These are phyloP conservation scores for Aspergillus brasiliensis DNA, from an alignment of 2,329 filamentous ascomycete genomes.

Conservation along the genomic window DNA sequence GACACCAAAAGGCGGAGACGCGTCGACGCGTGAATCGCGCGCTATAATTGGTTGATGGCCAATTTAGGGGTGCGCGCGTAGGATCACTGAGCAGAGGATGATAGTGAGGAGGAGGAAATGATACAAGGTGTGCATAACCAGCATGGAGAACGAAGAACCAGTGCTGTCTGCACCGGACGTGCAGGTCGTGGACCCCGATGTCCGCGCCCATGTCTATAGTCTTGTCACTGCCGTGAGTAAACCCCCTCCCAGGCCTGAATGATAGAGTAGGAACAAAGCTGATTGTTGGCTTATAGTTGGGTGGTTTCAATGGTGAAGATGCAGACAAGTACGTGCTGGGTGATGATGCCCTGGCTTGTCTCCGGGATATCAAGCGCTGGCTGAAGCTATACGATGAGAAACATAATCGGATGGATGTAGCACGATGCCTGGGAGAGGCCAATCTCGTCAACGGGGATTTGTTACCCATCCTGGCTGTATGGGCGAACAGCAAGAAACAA, in stretches of 20 bases:
- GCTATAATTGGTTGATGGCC: constrained; percentile 24
- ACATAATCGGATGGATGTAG: constrained; percentile 90
- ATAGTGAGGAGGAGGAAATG: background rate
- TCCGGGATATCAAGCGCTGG: constrained; percentile 95
- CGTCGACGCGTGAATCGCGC: constrained; percentile 34
- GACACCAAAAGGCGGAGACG: constrained; percentile 16
- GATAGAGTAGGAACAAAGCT: background rate
- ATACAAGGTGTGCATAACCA: constrained; percentile 14
- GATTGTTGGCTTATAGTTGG: constrained; percentile 61
- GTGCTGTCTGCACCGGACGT: constrained; percentile 48
- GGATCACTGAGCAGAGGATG: background rate
- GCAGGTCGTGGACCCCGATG: constrained; percentile 79
- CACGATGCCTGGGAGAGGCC: constrained; percentile 85
- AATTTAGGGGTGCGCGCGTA: background rate
- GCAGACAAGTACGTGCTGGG: constrained; percentile 84
- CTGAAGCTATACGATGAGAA: constrained; percentile 93
- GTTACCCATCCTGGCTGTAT: constrained; percentile 81
- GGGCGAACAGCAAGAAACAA: constrained; percentile 71
- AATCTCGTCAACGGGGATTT: constrained; percentile 91
- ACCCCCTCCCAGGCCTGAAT: constrained; percentile 1
- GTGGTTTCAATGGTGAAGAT: constrained; percentile 76
- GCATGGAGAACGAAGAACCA: constrained; percentile 42
- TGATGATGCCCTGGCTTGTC: constrained; percentile 86
- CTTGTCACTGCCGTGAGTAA: constrained; percentile 83
- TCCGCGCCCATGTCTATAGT: constrained; percentile 89